Conservation (phyloP, 805 yeast species). For the Myxozyma neglecta region DNA sequence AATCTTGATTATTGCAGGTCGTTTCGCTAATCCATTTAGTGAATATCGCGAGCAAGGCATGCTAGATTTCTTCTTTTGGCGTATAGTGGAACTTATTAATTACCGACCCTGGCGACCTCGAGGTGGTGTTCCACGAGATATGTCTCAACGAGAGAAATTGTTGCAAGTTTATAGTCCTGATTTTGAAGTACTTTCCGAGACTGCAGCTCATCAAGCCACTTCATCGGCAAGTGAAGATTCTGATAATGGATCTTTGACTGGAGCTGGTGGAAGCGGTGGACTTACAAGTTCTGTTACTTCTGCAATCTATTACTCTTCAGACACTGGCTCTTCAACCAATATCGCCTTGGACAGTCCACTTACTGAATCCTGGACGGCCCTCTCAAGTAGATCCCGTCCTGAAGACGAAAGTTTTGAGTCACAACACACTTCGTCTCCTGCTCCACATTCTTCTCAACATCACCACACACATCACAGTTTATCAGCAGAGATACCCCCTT, state of each 20-base stretch:
- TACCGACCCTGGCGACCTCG: constrained; percentile 46
- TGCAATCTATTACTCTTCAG: constrained; percentile 28
- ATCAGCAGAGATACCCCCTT: constrained; percentile 37
- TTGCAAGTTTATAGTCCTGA: constrained; percentile 66
- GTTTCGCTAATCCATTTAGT: constrained; percentile 85
- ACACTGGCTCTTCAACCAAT: constrained; percentile 28
- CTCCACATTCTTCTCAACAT: background rate
- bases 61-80: constrained; percentile 75
- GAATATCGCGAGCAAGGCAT: constrained; percentile 90
- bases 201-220: background rate
- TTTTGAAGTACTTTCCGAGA: constrained; percentile 43
- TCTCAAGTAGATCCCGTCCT: background rate
- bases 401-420: constrained; percentile 7
- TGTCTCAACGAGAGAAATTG: constrained; percentile 50
- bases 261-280: constrained; percentile 5
- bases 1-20: constrained; percentile 49
- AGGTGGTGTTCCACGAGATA: constrained; percentile 57
- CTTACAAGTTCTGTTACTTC: constrained; percentile 19
- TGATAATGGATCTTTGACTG: background rate
- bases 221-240: background rate
- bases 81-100: constrained; percentile 70
- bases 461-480: constrained; percentile 2
- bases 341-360: constrained; percentile 19
- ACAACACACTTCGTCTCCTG: background rate
- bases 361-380: constrained; percentile 27